These are phyloP conservation scores for Nadsonia fulvescens DNA, from an alignment of 805 yeast genomes.

Conservation along the genomic window DNA sequence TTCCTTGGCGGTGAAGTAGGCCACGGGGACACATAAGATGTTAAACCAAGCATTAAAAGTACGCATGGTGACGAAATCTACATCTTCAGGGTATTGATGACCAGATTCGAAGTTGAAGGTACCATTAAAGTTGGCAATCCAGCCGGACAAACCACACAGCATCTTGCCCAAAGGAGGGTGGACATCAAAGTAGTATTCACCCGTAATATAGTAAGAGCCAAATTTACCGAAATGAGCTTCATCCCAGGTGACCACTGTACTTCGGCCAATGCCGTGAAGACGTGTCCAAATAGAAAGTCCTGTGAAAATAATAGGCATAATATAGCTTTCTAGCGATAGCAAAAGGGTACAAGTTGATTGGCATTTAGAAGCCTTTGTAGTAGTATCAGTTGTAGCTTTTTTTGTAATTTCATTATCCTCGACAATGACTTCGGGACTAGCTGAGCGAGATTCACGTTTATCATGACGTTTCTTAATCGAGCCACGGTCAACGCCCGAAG, in stretches of 20 bases:
- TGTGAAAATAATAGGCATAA: conserved; percentile 21
- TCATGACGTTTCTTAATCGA: too few species aligned
- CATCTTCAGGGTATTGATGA: conserved; percentile 49
- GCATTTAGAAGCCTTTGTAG: too few species aligned
- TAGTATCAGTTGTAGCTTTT: too few species aligned
- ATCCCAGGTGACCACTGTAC: conserved; percentile 76
- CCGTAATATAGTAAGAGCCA: conserved; percentile 76
- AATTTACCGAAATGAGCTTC: conserved; percentile 97
- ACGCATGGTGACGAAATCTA: conserved; percentile 71
- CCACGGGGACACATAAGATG: conserved; percentile 69
- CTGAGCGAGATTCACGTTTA: too few species aligned
- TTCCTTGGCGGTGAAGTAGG: conserved; percentile 63
- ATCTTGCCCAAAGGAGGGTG: conserved; percentile 96
- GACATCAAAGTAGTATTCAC: conserved; percentile 86
- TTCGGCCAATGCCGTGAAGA: conserved; percentile 50
- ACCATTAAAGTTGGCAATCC: conserved; percentile 74
- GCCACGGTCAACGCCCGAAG: conserved; percentile 7
- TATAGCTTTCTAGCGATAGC: too few species aligned
- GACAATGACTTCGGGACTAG: too few species aligned
- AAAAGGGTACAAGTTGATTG: too few species aligned
- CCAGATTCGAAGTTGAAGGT: conserved; percentile 82
- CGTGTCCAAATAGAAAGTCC: conserved; percentile 41
- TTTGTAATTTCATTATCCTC: too few species aligned
- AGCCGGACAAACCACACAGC: conserved; percentile 78
- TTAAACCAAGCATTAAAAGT: conserved; percentile 73